Percentiles rank a stretch among this genome's conserved stretches.
phyloP scores from a whole-genome alignment of 208 protist genomes.

The Acanthamoeba divionensis region DNA sequence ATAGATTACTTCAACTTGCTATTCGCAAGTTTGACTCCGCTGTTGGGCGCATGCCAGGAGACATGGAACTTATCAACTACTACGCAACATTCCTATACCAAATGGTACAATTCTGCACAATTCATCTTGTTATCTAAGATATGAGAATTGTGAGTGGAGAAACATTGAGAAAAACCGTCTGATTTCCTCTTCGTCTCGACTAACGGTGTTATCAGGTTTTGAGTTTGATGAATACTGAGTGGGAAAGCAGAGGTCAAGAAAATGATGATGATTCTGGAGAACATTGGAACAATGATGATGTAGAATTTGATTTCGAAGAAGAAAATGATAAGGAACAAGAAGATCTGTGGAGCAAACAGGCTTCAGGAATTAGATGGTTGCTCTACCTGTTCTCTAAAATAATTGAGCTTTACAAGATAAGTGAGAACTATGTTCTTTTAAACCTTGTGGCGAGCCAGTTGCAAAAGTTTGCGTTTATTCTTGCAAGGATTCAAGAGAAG shows the following conservation, averaged over 20 bases:
- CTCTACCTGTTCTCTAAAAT: slow-evolving; percentile 26
- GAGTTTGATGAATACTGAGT: too few species aligned
- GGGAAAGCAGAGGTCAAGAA: too few species aligned
- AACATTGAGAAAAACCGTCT: too few species aligned
- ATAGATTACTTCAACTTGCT: slow-evolving; percentile 20
- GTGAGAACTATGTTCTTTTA: slow-evolving; percentile 43
- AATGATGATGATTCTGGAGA: too few species aligned
- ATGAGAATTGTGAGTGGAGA: too few species aligned
- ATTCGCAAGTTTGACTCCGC: slow-evolving; percentile 51
- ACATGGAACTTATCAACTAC: slow-evolving; percentile 57
- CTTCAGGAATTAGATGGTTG: not conserved
- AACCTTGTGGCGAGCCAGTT: slow-evolving; percentile 11
- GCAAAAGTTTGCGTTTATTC: slow-evolving; percentile 17
- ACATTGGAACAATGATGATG: too few species aligned
- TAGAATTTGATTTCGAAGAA: too few species aligned
- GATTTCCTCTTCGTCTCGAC: too few species aligned
- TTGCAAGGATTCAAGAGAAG: too few species aligned
- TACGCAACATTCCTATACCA: slow-evolving; percentile 37
- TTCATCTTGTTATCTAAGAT: too few species aligned
- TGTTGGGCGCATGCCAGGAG: slow-evolving; percentile 14
- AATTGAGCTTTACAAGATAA: slow-evolving; percentile 41
- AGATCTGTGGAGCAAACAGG: not conserved
- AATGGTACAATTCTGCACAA: not conserved
- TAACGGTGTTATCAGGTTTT: too few species aligned
- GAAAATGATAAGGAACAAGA: not conserved